Percentiles rank a stretch among this genome's conserved stretches.
Evolutionary conservation across 179 eudicot genomes (phyloP).

Genomic region (Silene coronaria): DNA sequence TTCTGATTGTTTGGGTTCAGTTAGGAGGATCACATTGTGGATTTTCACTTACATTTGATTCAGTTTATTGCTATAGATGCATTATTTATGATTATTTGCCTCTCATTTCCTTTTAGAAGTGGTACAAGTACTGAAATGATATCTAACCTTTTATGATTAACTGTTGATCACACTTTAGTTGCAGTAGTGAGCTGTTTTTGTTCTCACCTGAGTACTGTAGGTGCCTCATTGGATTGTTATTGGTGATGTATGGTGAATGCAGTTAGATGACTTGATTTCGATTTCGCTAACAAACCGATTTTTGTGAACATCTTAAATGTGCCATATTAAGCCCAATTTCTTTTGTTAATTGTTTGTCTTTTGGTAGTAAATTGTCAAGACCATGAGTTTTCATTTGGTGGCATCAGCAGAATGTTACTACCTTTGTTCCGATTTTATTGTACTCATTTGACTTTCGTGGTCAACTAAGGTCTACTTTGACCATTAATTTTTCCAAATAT

Average conservation of each 20-base stretch:
- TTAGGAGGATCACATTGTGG: conserved; percentile 20
- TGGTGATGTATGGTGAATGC: conserved; percentile 13
- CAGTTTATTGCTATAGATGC: neutral
- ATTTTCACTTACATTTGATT: neutral
- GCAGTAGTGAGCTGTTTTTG: conserved; percentile 8
- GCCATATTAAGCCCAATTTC: conserved; percentile 14
- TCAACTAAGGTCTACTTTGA: neutral
- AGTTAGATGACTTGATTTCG: neutral
- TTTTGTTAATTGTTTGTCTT: neutral
- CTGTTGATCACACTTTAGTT: conserved; percentile 3
- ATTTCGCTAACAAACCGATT: neutral
- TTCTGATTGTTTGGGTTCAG: neutral
- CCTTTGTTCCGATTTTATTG: neutral
- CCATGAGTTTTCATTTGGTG: neutral
- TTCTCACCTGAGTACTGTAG: conserved; percentile 11
- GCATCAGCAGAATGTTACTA: neutral
- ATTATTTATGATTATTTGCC: neutral
- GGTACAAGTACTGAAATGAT: conserved; percentile 5
- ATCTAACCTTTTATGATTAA: neutral
- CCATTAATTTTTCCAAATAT: neutral
- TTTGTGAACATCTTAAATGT: conserved; percentile 8
- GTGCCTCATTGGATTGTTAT: conserved; percentile 13
- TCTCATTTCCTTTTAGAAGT: neutral
- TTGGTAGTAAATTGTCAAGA: neutral
- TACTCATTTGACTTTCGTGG: neutral